A percentile compares a stretch with the other conserved stretches of the same genome.
These are phyloP conservation scores for Logfia minima DNA, from an alignment of 129 eudicot genomes.

Conservation along the genomic window DNA sequence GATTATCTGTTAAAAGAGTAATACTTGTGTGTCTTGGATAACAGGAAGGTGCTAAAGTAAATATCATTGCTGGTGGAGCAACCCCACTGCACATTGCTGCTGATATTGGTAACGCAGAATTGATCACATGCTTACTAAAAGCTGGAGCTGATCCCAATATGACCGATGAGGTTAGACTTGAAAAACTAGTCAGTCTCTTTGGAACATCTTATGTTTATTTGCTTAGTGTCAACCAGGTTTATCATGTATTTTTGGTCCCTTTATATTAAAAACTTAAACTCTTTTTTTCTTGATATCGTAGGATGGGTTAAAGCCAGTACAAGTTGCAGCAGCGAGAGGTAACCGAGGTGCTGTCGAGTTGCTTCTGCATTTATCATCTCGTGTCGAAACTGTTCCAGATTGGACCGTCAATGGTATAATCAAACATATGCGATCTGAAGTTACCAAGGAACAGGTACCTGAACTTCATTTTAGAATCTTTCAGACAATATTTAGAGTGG, in stretches of 20 bases:
- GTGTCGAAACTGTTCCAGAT: conserved; percentile 42
- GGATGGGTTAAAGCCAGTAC: conserved; percentile 81
- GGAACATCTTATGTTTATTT: neutral
- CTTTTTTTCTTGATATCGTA: conserved; percentile 16
- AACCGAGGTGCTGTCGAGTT: conserved; percentile 62
- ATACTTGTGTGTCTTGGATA: neutral
- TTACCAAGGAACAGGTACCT: conserved; percentile 49
- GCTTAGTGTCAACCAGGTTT: neutral
- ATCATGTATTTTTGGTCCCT: neutral
- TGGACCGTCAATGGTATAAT: conserved; percentile 84
- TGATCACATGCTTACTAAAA: conserved; percentile 64
- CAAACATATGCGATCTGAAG: conserved; percentile 62
- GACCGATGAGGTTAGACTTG: conserved; percentile 70
- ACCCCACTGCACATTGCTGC: conserved; percentile 92
- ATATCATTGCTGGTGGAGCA: conserved; percentile 90
- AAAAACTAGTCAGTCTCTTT: conserved; percentile 2
- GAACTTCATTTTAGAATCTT: neutral
- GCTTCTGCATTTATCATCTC: conserved; percentile 62
- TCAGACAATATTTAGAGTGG: neutral
- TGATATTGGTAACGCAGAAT: conserved; percentile 69
- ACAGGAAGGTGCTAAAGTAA: conserved; percentile 84
- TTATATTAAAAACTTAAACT: neutral
- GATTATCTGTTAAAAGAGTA: neutral
- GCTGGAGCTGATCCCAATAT: conserved; percentile 85
- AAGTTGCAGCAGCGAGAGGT: conserved; percentile 82